These are phyloP conservation scores for Ceratocystis destructans DNA, from an alignment of 2,329 filamentous ascomycete species.

Conservation along the genomic window DNA sequence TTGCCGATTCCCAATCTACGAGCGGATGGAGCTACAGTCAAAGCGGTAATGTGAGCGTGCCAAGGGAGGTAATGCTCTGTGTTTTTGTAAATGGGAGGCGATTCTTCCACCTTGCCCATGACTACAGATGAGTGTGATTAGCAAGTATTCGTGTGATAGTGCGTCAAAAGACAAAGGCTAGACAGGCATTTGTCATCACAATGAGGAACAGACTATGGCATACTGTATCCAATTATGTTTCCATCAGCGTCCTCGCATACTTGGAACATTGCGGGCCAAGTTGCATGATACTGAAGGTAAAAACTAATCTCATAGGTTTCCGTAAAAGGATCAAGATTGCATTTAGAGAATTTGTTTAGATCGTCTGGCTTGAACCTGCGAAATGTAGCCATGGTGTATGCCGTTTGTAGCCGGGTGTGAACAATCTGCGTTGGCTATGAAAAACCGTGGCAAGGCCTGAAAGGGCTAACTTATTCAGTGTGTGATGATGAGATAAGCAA, in stretches of 20 bases:
- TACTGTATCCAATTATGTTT: constrained; percentile 92
- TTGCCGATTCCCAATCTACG: constrained; percentile 78
- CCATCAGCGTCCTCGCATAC: constrained; percentile 75
- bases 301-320: constrained; percentile 94
- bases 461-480: too few relatives aligned
- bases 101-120: constrained; percentile 92
- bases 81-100: constrained; percentile 56
- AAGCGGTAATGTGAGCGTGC: constrained; percentile 94
- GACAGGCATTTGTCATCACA: constrained; percentile 5
- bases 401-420: neutral
- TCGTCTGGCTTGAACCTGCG: constrained; percentile 74
- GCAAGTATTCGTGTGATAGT: neutral
- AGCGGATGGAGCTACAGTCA: constrained; percentile 80
- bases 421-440: neutral
- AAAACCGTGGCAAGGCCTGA: too few relatives aligned
- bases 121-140: constrained; percentile 40
- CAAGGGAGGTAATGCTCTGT: constrained; percentile 94
- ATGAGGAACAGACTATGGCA: constrained; percentile 24
- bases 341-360: constrained; percentile 78
- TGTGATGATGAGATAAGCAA: too few relatives aligned
- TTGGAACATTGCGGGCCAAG: constrained; percentile 90
- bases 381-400: constrained; percentile 57
- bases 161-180: neutral
- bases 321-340: constrained; percentile 92
- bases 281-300: constrained; percentile 89